Evolutionary conservation across 768 basidiomycete genomes (phyloP), one percentile per base, ranked within the genome.

Genomic region (Rhizopogon vinicolor): DNA sequence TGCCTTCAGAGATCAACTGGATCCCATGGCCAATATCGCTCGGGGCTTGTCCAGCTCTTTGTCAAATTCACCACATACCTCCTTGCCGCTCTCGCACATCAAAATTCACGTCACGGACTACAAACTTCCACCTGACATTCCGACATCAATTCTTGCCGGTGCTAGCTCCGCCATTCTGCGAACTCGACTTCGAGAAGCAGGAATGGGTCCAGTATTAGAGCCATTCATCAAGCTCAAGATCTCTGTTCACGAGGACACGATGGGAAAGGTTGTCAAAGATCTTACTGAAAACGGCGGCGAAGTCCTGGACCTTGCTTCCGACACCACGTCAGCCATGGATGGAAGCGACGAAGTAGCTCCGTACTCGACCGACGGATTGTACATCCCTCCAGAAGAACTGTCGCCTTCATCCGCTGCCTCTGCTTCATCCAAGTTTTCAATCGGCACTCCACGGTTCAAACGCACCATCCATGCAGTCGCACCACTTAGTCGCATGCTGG

Each of bases 241-340:
- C 44, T 81, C 80, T 14, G 82, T 91, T 7, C 74, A 76, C 25
- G 86, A 87, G 59, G 82, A 85, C 56, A 76, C 75, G 55, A 73
- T 93, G 3, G 91, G 92, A 22, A 89, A 84, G 62, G 83, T 89
- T 19, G 81, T 92, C 44, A 90, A 86, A 63, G 92, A 94, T 62
- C 72, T 94, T n/a, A 88, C 87, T 9, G 91, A 93, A 65, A 81
- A 86, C 57, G 83, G 84, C 2, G 91, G 89, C n/a, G 89, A 92
- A 64, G 74, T 94, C 10, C 69, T 84, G 22, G 87, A 91, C 60
- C 78, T 93, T 19, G 79, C 75, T 4, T 72, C 77, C 41, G 79
- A 76, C n/a, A 62, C 72, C 5, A 61, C 67, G 29, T 56, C 64
- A 28, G 57, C 68, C 6, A 67, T 74, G 5, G 72, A 70, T 37